These are phyloP conservation scores for Gaultheria prostrata DNA, from an alignment of 148 eudicot genomes.

Conservation along the genomic window DNA sequence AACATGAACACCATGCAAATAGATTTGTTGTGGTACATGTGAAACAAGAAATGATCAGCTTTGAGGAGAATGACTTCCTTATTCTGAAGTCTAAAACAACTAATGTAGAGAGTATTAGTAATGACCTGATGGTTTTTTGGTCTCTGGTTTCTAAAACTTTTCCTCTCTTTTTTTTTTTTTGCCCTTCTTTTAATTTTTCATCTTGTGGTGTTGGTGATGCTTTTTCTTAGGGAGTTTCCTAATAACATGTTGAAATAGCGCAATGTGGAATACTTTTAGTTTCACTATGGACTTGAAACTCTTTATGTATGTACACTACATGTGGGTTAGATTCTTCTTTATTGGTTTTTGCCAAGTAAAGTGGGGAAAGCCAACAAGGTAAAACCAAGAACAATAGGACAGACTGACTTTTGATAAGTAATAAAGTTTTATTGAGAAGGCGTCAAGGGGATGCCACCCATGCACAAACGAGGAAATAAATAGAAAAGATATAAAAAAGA, in stretches of 20 bases:
- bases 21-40: neutral
- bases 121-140: too few relatives aligned
- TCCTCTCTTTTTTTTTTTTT: too few relatives aligned
- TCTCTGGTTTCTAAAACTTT: neutral
- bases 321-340: neutral
- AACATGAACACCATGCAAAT: neutral
- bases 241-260: neutral
- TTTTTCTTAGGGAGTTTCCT: neutral
- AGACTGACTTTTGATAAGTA: too few relatives aligned
- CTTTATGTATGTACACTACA: neutral
- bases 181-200: too few relatives aligned
- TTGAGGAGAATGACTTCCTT: neutral
- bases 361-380: neutral
- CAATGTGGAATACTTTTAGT: neutral
- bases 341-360: neutral
- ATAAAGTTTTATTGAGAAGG: too few relatives aligned
- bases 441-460: too few relatives aligned
- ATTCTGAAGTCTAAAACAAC: neutral
- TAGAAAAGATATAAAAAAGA: conserved; percentile 11
- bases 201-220: neutral
- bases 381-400: neutral
- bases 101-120: neutral
- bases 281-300: neutral
- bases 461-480: too few relatives aligned
- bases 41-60: neutral